These are phyloP conservation scores for Candida hungchunana DNA, from an alignment of 805 yeast genomes.

Conservation along the genomic window DNA sequence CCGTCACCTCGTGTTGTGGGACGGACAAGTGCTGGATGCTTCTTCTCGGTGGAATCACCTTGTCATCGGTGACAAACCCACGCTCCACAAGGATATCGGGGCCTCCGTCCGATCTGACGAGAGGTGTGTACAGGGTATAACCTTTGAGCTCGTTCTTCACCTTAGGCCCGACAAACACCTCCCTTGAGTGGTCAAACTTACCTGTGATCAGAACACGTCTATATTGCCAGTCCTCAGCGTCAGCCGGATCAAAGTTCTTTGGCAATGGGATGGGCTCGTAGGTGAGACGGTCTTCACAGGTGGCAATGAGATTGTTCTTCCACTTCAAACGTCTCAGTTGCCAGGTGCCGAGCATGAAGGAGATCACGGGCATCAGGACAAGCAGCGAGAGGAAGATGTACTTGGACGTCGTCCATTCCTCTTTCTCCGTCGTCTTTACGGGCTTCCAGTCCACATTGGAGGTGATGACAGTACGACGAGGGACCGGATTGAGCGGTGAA, in stretches of 20 bases:
- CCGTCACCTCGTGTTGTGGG: conserved; percentile 57
- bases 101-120: conserved; percentile 69
- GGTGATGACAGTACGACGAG: conserved; percentile 43
- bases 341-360: conserved; percentile 91
- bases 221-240: conserved; percentile 72
- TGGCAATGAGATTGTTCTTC: conserved; percentile 81
- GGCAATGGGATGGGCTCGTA: conserved; percentile 74
- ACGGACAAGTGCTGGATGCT: conserved; percentile 62
- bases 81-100: conserved; percentile 78
- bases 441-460: conserved; percentile 86
- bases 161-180: conserved; percentile 90
- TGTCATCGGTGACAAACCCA: conserved; percentile 84
- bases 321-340: conserved; percentile 80
- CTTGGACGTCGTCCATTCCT: conserved; percentile 26
- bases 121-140: conserved; percentile 76
- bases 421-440: conserved; percentile 43
- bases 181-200: conserved; percentile 75
- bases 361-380: conserved; percentile 77
- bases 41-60: conserved; percentile 52
- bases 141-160: conserved; percentile 70
- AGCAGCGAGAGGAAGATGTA: conserved; percentile 34
- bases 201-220: conserved; percentile 77
- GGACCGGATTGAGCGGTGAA: neutral
- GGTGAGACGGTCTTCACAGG: conserved; percentile 77
- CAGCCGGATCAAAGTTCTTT: conserved; percentile 54